Percentiles rank a stretch among this genome's conserved stretches.
Evolutionary conservation across 2,329 filamentous ascomycete genomes (phyloP).

Genomic region (Lomentospora prolificans): DNA sequence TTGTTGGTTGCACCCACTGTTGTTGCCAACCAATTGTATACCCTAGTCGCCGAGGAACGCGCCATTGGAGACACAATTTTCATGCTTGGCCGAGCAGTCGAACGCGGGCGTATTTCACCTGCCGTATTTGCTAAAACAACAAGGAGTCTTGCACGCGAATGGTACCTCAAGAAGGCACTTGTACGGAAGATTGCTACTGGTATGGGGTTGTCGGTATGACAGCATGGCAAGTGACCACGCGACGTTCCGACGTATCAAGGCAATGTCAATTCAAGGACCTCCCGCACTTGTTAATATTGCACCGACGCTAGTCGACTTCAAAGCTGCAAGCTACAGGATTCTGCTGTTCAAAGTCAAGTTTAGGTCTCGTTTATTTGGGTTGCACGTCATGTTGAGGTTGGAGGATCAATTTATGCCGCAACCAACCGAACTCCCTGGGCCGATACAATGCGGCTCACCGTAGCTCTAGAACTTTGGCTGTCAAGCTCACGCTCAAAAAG

Average conservation of each 20-base stretch:
- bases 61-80: constrained; percentile 82
- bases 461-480: no score
- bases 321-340: no score
- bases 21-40: constrained; percentile 86
- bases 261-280: no score
- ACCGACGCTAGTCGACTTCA: no score
- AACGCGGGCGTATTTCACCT: constrained; percentile 59
- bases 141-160: constrained; percentile 63
- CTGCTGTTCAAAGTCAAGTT: no score
- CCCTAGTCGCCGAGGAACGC: constrained; percentile 77
- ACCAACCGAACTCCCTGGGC: not conserved
- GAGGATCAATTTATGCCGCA: not conserved
- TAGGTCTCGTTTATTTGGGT: no score
- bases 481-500: no score
- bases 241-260: no score
- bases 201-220: constrained; percentile 50
- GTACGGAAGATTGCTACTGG: constrained; percentile 67
- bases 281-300: no score
- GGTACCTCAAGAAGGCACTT: constrained; percentile 75
- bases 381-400: not conserved
- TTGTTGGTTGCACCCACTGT: constrained; percentile 88
- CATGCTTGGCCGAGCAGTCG: constrained; percentile 64
- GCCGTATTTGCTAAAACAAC: constrained; percentile 73
- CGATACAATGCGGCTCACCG: not conserved
- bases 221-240: not conserved